phyloP scores from a whole-genome alignment of 768 basidiomycete species.

The Agaricus sinodeliciosus region DNA sequence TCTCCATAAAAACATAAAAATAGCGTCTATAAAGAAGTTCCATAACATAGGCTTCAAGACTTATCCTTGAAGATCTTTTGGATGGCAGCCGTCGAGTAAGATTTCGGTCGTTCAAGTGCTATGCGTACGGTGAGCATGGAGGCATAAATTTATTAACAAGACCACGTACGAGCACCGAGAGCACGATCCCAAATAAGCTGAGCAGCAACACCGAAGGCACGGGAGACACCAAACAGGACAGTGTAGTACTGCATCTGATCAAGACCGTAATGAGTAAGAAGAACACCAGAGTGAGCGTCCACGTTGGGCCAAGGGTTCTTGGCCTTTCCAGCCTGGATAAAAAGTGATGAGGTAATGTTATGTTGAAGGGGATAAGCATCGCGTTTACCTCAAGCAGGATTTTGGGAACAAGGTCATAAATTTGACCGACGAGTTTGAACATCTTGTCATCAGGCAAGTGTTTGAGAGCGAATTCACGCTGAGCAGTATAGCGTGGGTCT shows the following conservation, averaged over 20 bases:
- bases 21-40: background rate
- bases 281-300: constrained; percentile 91
- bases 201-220: constrained; percentile 84
- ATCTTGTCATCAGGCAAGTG: constrained; percentile 82
- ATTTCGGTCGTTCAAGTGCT: constrained; percentile 90
- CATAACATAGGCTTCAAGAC: constrained; percentile 15
- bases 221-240: constrained; percentile 95
- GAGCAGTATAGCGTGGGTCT: constrained; percentile 88
- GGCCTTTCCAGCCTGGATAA: constrained; percentile 71
- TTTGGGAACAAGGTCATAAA: constrained; percentile 83
- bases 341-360: background rate
- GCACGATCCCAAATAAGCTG: constrained; percentile 94
- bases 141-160: background rate
- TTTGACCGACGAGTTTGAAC: constrained; percentile 91
- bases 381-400: constrained; percentile 71
- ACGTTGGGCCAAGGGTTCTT: constrained; percentile 98
- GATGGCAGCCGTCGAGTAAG: constrained; percentile 78
- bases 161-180: constrained; percentile 75
- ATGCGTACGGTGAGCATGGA: background rate
- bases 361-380: background rate
- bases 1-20: background rate
- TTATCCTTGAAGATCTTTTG: constrained; percentile 71
- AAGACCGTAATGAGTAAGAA: constrained; percentile 81
- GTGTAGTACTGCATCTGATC: constrained; percentile 95
- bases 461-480: constrained; percentile 84